These are phyloP conservation scores for Cladophialophora yegresii DNA, from an alignment of 2,329 filamentous ascomycete species.

Conservation along the genomic window DNA sequence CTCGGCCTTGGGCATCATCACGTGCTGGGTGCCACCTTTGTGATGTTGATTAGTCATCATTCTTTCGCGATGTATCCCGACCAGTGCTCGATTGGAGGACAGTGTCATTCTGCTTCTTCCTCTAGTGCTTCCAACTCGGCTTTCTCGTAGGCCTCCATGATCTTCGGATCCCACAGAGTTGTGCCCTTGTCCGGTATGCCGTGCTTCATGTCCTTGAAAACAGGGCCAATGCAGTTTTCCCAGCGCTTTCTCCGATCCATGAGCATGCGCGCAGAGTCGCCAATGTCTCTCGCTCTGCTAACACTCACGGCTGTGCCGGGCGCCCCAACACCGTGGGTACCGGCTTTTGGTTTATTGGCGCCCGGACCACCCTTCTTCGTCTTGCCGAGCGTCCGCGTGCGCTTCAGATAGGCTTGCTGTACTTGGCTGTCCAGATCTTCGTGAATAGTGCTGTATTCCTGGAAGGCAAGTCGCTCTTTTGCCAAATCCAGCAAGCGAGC, in stretches of 20 bases:
- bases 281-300: conserved; percentile 71
- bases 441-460: conserved; percentile 94
- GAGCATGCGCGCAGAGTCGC: conserved; percentile 83
- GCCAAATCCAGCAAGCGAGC: conserved; percentile 81
- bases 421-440: conserved; percentile 96
- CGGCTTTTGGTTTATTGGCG: conserved; percentile 54
- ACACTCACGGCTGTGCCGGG: conserved; percentile 55
- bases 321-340: conserved; percentile 57
- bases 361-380: conserved; percentile 82
- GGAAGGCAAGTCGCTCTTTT: conserved; percentile 89
- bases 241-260: conserved; percentile 90
- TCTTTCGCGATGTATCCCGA: background rate
- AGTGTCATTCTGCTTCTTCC: conserved; percentile 55
- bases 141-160: conserved; percentile 73
- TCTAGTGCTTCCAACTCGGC: conserved; percentile 79
- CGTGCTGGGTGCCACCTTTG: background rate
- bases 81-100: background rate
- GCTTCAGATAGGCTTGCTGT: conserved; percentile 91
- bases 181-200: conserved; percentile 69
- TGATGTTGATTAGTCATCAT: background rate
- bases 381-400: conserved; percentile 90
- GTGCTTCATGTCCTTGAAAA: conserved; percentile 81
- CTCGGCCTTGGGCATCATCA: background rate
- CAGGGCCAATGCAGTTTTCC: conserved; percentile 86
- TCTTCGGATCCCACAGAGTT: conserved; percentile 71